Percentiles rank a stretch among this genome's conserved stretches.
These are phyloP conservation scores for Russula sp. DNA, from an alignment of 768 basidiomycete species.

Conservation along the genomic window DNA sequence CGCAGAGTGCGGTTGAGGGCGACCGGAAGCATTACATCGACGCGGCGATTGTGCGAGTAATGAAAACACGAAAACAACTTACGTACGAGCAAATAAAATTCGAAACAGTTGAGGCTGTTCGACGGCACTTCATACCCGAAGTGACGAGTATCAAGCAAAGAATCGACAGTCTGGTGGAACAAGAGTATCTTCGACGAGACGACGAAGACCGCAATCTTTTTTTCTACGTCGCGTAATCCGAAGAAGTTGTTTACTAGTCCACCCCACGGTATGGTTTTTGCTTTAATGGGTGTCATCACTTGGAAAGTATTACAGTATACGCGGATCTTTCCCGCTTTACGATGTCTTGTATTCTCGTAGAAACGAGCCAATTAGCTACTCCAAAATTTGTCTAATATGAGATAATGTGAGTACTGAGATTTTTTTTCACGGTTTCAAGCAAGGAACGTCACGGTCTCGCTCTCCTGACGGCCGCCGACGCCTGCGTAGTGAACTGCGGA, in stretches of 20 bases:
- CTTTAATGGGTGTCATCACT: neutral
- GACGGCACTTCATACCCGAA: slow-evolving; percentile 81
- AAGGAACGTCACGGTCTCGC: neutral
- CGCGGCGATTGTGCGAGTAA: slow-evolving; percentile 93
- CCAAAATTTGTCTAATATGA: neutral
- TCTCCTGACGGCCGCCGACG: neutral
- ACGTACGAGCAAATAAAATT: slow-evolving; percentile 74
- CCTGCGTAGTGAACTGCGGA: neutral
- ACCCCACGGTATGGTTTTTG: neutral
- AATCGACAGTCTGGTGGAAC: slow-evolving; percentile 77
- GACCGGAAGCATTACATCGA: slow-evolving; percentile 86
- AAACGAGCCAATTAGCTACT: neutral
- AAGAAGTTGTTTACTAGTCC: neutral
- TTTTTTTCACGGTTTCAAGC: neutral
- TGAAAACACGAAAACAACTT: slow-evolving; percentile 91
- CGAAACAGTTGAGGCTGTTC: slow-evolving; percentile 83
- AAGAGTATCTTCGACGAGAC: slow-evolving; percentile 81
- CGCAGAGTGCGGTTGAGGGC: slow-evolving; percentile 79
- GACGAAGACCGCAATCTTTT: slow-evolving; percentile 68
- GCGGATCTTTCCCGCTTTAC: neutral
- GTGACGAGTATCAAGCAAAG: slow-evolving; percentile 83
- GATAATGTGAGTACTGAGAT: neutral
- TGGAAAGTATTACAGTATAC: neutral
- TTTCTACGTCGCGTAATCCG: slow-evolving; percentile 67
- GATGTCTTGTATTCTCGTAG: neutral